Evolutionary conservation across 2,329 filamentous ascomycete genomes (phyloP).

Genomic region (Pseudopithomyces maydicus): DNA sequence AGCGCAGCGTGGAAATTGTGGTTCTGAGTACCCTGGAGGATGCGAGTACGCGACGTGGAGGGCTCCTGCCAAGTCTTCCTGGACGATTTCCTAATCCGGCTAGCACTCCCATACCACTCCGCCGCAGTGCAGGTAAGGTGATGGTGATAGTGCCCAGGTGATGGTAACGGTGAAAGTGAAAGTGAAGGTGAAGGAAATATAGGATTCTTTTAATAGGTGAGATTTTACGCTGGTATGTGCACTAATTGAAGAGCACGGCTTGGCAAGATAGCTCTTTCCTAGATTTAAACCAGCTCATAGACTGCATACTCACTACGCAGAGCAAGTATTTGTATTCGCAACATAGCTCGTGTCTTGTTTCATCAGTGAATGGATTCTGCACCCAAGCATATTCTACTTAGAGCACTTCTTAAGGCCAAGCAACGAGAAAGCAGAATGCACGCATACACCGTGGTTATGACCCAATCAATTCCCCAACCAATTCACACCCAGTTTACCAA

Average conservation of each 20-base stretch:
- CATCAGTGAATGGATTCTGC: background rate
- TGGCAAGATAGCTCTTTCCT: too few relatives aligned
- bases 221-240: too few relatives aligned
- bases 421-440: background rate
- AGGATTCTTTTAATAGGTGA: too few relatives aligned
- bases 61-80: constrained; percentile 14
- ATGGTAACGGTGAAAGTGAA: too few relatives aligned
- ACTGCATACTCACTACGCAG: background rate
- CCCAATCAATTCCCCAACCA: constrained; percentile 14
- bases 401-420: background rate
- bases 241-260: too few relatives aligned
- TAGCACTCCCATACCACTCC: background rate
- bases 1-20: constrained; percentile 17
- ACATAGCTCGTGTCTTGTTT: background rate
- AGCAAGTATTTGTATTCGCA: background rate
- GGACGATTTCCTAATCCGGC: background rate
- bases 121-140: background rate
- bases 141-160: background rate
- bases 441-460: constrained; percentile 16
- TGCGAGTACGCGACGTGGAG: constrained; percentile 3
- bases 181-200: too few relatives aligned
- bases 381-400: background rate
- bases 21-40: constrained; percentile 31
- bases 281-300: too few relatives aligned
- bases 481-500: constrained; percentile 4